Conservation (phyloP, 495 filamentous ascomycete genomes). For the Aspergillus cristatus region DNA sequence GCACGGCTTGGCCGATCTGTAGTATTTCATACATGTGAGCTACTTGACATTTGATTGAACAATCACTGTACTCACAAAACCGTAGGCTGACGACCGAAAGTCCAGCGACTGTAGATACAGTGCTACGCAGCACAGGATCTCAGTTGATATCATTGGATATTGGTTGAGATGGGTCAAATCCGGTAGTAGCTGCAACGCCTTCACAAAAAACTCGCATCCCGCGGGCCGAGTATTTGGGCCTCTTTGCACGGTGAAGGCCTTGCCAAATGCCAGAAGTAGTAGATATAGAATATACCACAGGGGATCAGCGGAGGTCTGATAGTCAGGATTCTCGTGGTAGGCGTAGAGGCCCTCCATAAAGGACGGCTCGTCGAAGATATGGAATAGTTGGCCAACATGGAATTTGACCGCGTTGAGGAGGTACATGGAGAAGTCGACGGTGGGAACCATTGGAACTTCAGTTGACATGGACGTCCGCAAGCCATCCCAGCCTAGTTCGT, state of each 20-base stretch:
- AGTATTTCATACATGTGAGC: no score
- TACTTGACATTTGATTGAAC: no score
- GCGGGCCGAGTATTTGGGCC: constrained; percentile 21
- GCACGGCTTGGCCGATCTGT: constrained; percentile 36
- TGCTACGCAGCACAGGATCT: constrained; percentile 35
- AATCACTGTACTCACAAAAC: constrained; percentile 32
- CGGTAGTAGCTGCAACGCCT: constrained; percentile 31
- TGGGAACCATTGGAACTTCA: constrained; percentile 24
- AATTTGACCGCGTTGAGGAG: constrained; percentile 38
- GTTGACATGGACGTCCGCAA: constrained; percentile 12
- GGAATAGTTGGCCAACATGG: constrained; percentile 34
- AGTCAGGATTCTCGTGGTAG: constrained; percentile 23
- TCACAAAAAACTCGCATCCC: constrained; percentile 29
- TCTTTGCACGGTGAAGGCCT: constrained; percentile 31
- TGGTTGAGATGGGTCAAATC: constrained; percentile 24
- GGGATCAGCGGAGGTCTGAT: constrained; percentile 9
- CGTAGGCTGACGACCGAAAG: constrained; percentile 26
- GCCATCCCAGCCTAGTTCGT: constrained; percentile 36
- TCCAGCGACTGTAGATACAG: constrained; percentile 35
- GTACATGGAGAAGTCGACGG: constrained; percentile 32
- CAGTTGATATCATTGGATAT: constrained; percentile 26
- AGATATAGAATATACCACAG: constrained; percentile 40
- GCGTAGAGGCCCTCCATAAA: constrained; percentile 30
- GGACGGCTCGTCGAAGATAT: constrained; percentile 33
- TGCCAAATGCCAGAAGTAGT: constrained; percentile 35